Evolutionary conservation across 2,329 filamentous ascomycete species (phyloP).

Genomic region (Cytospora leucostoma): DNA sequence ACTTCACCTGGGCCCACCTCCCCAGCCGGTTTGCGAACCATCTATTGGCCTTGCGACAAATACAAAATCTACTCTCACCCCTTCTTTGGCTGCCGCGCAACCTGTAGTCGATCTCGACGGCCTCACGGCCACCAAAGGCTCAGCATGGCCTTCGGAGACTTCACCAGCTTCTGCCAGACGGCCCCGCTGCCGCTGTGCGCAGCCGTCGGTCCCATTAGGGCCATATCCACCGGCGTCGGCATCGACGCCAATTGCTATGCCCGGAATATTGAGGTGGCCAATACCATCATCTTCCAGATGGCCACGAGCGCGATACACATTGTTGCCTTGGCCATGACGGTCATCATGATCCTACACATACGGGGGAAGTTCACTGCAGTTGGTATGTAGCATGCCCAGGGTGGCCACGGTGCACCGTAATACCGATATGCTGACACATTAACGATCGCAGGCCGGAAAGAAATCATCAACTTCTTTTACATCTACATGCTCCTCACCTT

Average conservation of each 20-base stretch:
- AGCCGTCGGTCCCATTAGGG: constrained; percentile 73
- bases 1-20: constrained; percentile 1
- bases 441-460: constrained; percentile 55
- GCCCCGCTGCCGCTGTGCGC: constrained; percentile 86
- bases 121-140: constrained; percentile 29
- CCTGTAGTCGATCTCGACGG: constrained; percentile 4
- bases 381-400: constrained; percentile 56
- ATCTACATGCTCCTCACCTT: constrained; percentile 90
- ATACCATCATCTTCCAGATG: constrained; percentile 97
- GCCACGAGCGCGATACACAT: constrained; percentile 93
- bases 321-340: constrained; percentile 84
- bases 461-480: constrained; percentile 92
- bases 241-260: constrained; percentile 92
- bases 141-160: constrained; percentile 89
- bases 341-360: constrained; percentile 96
- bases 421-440: constrained; percentile 14
- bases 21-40: background rate
- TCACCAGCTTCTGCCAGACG: constrained; percentile 81
- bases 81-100: background rate
- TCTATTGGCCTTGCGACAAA: constrained; percentile 12
- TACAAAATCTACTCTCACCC: background rate
- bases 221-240: constrained; percentile 67
- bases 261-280: constrained; percentile 91
- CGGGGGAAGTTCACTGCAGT: constrained; percentile 98
- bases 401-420: background rate